A percentile compares a stretch with the other conserved stretches of the same genome.
Conservation (phyloP, 1,284 basidiomycete genomes). For the Ceratobasidium sp. region DNA sequence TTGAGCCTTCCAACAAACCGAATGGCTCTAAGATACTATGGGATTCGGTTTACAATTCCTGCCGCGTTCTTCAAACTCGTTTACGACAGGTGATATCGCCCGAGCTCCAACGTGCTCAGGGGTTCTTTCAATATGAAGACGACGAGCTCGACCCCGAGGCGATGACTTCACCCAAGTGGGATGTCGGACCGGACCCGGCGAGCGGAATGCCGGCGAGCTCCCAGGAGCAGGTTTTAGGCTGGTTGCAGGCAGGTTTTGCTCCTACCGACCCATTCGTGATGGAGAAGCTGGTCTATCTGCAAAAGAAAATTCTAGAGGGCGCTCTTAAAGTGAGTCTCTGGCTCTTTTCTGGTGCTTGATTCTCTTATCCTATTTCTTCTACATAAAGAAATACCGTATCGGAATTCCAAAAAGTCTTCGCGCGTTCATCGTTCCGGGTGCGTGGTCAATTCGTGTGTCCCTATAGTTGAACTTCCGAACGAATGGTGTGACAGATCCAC, state of each 20-base stretch:
- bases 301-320: conserved; percentile 3
- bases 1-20: conserved; percentile 23
- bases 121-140: conserved; percentile 22
- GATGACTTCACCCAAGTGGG: conserved; percentile 23
- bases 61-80: conserved; percentile 26
- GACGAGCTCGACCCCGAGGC: conserved; percentile 9
- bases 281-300: conserved; percentile 35
- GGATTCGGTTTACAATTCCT: conserved; percentile 37
- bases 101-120: conserved; percentile 9
- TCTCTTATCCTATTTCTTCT: neutral
- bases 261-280: conserved; percentile 36
- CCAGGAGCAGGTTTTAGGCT: conserved; percentile 32
- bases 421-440: conserved; percentile 47
- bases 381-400: conserved; percentile 39
- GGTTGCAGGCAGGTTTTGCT: conserved; percentile 27
- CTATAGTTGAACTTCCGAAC: neutral
- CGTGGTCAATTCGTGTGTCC: neutral
- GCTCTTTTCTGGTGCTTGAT: neutral
- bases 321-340: conserved; percentile 8
- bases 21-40: conserved; percentile 34
- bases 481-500: conserved; percentile 25
- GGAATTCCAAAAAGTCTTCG: conserved; percentile 35
- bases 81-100: conserved; percentile 20
- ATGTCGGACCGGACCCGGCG: neutral
- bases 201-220: conserved; percentile 29